Evolutionary conservation across 1,284 basidiomycete genomes (phyloP), one percentile per base, ranked within the genome.

Genomic region (Fomitiporia mediterranea): DNA sequence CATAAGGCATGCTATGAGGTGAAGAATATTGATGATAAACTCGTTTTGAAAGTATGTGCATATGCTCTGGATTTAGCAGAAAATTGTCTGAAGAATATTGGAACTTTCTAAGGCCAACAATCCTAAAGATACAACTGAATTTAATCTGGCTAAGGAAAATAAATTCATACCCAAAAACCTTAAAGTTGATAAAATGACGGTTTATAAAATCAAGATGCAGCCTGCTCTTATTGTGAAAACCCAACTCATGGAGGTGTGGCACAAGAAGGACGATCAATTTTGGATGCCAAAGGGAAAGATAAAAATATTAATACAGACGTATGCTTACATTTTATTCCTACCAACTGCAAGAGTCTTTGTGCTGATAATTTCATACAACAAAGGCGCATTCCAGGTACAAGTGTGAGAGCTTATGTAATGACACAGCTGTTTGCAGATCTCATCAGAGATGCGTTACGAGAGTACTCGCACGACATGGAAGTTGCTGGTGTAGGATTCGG

Each of bases 231-330:
- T 98, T 53, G 75, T 81, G 27, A 80, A 92, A 68, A 91, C 84
- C 0, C 72, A 80, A 0, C 66, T 88, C 30, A 89, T 86, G 1
- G 78, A 84, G 17, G 71, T 97, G 8, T 98, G 94, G 94, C 83
- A 94, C 73, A 98, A 98, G 77, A 94, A 94, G 67, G 94, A 98
- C 67, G 94, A 98, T 69, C 82, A 80, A 58, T 98, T 95, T 75
- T 96, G 92, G 89, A 83, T 94, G 4, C 95, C 95, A 0, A 91
- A 91, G 66, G 91, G 91, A 2, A 75, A 80, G 58, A 78, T 85
- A n/a, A 69, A 84, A 54, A 75, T 93, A 51, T 82, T 89, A 62
- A 73, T 92, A 43, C 77, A 84, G 63, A 89, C 81, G 88, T 88
- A 64, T 44, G 68, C 23, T 9, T 37, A 30, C 9, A 27, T 37